Conservation (phyloP, 2,329 filamentous ascomycete genomes). For the Aspergillus intermedius region DNA sequence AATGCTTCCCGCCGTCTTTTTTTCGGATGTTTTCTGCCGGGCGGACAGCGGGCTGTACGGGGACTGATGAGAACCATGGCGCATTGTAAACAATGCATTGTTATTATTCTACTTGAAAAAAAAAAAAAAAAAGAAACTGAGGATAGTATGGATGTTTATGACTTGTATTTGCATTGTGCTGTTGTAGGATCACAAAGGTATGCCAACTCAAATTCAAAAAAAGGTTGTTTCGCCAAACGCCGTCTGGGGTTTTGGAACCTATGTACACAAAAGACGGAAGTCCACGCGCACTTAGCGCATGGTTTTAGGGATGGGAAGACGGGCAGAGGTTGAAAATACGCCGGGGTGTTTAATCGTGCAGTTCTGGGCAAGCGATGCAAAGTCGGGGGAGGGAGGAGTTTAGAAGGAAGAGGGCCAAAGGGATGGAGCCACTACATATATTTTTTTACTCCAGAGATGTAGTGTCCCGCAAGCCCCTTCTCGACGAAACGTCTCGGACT, state of each 20-base stretch:
- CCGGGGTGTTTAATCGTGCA: background rate
- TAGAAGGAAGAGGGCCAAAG: no score
- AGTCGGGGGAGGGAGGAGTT: background rate
- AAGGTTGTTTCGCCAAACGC: conserved; percentile 23
- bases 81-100: no score
- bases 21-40: conserved; percentile 28
- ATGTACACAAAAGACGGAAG: conserved; percentile 24
- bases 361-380: background rate
- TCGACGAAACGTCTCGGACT: conserved; percentile 60
- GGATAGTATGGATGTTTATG: background rate
- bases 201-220: conserved; percentile 2
- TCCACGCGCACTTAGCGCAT: conserved; percentile 12
- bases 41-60: conserved; percentile 13
- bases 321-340: background rate
- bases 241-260: conserved; percentile 22
- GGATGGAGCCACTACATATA: background rate
- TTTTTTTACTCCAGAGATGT: conserved; percentile 58
- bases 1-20: conserved; percentile 1
- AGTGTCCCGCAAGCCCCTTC: conserved; percentile 55
- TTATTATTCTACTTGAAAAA: background rate
- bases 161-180: background rate
- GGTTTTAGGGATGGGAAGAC: conserved; percentile 1
- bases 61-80: no score
- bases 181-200: background rate
- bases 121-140: no score